A percentile compares a stretch with the other conserved stretches of the same genome.
phyloP scores from a whole-genome alignment of 1,139 yeast genomes.

The Oligophagozyma castellii region DNA sequence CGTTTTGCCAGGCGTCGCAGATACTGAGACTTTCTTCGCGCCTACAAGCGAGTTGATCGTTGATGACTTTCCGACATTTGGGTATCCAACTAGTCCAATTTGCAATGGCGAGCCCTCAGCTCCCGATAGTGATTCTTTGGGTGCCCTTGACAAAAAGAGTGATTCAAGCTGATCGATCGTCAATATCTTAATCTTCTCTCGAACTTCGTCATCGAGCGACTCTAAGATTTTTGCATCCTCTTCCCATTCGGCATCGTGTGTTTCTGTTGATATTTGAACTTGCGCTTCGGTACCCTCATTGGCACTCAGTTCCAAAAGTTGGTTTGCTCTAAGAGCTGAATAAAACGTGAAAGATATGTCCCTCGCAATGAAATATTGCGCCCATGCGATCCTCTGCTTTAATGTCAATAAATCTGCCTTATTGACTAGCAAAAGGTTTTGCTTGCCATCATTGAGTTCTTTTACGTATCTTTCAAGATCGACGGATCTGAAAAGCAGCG shows the following conservation, averaged over 20 bases:
- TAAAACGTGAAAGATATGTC: slow-evolving; percentile 81
- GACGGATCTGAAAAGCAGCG: slow-evolving; percentile 74
- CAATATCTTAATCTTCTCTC: slow-evolving; percentile 51
- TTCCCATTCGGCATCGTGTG: slow-evolving; percentile 23
- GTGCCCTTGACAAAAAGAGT: slow-evolving; percentile 68
- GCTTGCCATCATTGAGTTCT: slow-evolving; percentile 58
- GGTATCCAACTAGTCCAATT: slow-evolving; percentile 94
- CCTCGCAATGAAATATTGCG: slow-evolving; percentile 55
- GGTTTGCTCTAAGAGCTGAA: slow-evolving; percentile 79
- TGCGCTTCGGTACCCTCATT: slow-evolving; percentile 23
- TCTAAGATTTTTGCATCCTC: slow-evolving; percentile 21
- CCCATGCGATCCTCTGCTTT: slow-evolving; percentile 75
- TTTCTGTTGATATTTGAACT: slow-evolving; percentile 11
- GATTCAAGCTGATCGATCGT: slow-evolving; percentile 76
- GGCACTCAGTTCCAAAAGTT: slow-evolving; percentile 45
- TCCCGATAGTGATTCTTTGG: slow-evolving; percentile 39
- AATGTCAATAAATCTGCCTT: slow-evolving; percentile 81
- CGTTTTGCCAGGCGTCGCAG: slow-evolving; percentile 97
- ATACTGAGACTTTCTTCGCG: slow-evolving; percentile 90
- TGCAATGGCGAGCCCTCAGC: slow-evolving; percentile 52
- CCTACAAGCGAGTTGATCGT: slow-evolving; percentile 94
- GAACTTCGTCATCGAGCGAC: slow-evolving; percentile 24
- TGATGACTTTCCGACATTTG: slow-evolving; percentile 93
- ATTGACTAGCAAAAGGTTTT: slow-evolving; percentile 72
- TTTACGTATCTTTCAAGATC: slow-evolving; percentile 79